These are phyloP conservation scores for Aspergillus novoparasiticus DNA, from an alignment of 2,329 filamentous ascomycete genomes.

Conservation along the genomic window DNA sequence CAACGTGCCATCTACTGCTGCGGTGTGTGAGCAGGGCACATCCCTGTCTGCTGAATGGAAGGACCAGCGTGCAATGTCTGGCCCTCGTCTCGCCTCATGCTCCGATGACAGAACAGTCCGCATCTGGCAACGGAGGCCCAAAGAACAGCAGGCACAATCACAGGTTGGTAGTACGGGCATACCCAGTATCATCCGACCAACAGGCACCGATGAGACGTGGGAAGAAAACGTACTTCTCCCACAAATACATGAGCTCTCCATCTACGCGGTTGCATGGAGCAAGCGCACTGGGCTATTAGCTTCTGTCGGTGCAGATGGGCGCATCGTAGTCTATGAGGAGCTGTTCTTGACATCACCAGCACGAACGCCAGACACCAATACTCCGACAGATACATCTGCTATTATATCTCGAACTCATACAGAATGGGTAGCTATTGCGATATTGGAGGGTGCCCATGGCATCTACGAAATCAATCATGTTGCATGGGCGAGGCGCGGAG, in stretches of 20 bases:
- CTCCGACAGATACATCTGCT: constrained; percentile 25
- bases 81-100: constrained; percentile 72
- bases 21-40: not conserved
- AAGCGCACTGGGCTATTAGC: constrained; percentile 73
- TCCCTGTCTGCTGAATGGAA: constrained; percentile 29
- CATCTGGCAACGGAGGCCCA: constrained; percentile 71
- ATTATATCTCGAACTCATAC: constrained; percentile 37
- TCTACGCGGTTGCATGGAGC: constrained; percentile 89
- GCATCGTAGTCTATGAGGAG: constrained; percentile 78
- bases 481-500: constrained; percentile 79
- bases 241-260: constrained; percentile 71
- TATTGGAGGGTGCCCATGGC: constrained; percentile 76
- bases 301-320: constrained; percentile 86
- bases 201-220: constrained; percentile 79
- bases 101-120: constrained; percentile 81
- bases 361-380: constrained; percentile 30
- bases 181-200: constrained; percentile 84
- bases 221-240: constrained; percentile 75
- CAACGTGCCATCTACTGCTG: constrained; percentile 25
- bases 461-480: constrained; percentile 95
- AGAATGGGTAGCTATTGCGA: constrained; percentile 72
- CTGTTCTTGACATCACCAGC: constrained; percentile 34
- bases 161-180: constrained; percentile 52
- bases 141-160: constrained; percentile 50
- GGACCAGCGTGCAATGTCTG: constrained; percentile 33